Evolutionary conservation across 2,329 filamentous ascomycete species (phyloP).

Genomic region (Fusarium multiceps): DNA sequence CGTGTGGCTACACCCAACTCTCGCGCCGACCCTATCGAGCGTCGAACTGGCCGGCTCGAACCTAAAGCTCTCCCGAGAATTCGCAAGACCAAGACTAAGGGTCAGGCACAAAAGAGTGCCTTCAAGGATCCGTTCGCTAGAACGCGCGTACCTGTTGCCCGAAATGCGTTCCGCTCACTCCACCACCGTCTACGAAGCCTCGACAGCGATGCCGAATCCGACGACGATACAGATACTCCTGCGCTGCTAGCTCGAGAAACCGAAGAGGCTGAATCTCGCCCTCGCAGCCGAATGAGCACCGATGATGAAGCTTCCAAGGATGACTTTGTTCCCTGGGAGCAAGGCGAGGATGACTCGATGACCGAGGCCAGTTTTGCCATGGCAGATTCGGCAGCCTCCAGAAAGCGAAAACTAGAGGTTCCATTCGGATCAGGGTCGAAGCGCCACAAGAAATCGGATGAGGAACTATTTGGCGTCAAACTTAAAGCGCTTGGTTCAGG

Average conservation of each 20-base stretch:
- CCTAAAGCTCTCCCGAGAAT: constrained; percentile 77
- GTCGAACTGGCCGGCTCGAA: constrained; percentile 66
- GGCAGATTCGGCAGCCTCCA: constrained; percentile 65
- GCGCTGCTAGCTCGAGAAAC: constrained; percentile 75
- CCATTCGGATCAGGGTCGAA: constrained; percentile 78
- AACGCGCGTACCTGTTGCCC: constrained; percentile 66
- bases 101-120: constrained; percentile 65
- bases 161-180: constrained; percentile 78
- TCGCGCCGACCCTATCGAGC: constrained; percentile 70
- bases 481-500: constrained; percentile 65
- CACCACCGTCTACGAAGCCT: constrained; percentile 76
- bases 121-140: constrained; percentile 76
- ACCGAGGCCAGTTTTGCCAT: constrained; percentile 78
- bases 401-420: constrained; percentile 78
- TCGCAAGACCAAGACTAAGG: constrained; percentile 72
- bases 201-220: constrained; percentile 82
- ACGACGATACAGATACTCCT: constrained; percentile 77
- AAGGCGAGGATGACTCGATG: constrained; percentile 72
- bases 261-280: constrained; percentile 85
- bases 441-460: constrained; percentile 82
- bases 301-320: constrained; percentile 68
- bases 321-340: constrained; percentile 60
- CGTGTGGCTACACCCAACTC: constrained; percentile 74
- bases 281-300: constrained; percentile 77
- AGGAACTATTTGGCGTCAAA: constrained; percentile 78